Conservation (phyloP, 2,329 filamentous ascomycete genomes). For the Cladosporium halotolerans region DNA sequence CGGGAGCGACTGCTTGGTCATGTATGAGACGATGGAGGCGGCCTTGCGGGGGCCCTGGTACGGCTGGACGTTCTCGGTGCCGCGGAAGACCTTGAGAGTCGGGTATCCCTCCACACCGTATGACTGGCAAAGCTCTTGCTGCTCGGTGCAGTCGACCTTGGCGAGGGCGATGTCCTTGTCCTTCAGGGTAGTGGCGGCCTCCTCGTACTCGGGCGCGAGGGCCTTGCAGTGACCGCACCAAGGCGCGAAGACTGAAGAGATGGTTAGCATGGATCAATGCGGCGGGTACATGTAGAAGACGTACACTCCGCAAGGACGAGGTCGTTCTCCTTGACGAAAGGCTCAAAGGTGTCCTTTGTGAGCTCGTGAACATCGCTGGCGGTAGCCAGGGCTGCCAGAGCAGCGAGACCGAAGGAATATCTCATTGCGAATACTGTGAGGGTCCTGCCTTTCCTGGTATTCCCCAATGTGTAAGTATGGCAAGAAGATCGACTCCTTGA, state of each 20-base stretch:
- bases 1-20: constrained; percentile 96
- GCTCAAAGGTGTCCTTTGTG: constrained; percentile 78
- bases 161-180: constrained; percentile 79
- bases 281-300: constrained; percentile 30
- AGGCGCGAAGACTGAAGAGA: constrained; percentile 71
- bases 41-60: constrained; percentile 90
- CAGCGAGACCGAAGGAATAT: constrained; percentile 36
- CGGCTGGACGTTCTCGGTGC: constrained; percentile 69
- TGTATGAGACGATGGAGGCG: constrained; percentile 71
- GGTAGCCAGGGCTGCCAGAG: constrained; percentile 54
- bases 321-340: constrained; percentile 78
- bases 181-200: constrained; percentile 75
- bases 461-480: background rate
- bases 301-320: constrained; percentile 91
- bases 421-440: constrained; percentile 17
- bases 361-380: constrained; percentile 78
- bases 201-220: constrained; percentile 85
- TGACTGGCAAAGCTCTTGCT: constrained; percentile 82
- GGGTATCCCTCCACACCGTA: constrained; percentile 96
- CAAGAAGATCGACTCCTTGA: constrained; percentile 11
- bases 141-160: constrained; percentile 93
- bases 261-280: background rate
- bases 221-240: constrained; percentile 99
- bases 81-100: constrained; percentile 98
- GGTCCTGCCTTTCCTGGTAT: background rate